These are phyloP conservation scores for Coprinopsis sp. DNA, from an alignment of 768 basidiomycete genomes.

Conservation along the genomic window DNA sequence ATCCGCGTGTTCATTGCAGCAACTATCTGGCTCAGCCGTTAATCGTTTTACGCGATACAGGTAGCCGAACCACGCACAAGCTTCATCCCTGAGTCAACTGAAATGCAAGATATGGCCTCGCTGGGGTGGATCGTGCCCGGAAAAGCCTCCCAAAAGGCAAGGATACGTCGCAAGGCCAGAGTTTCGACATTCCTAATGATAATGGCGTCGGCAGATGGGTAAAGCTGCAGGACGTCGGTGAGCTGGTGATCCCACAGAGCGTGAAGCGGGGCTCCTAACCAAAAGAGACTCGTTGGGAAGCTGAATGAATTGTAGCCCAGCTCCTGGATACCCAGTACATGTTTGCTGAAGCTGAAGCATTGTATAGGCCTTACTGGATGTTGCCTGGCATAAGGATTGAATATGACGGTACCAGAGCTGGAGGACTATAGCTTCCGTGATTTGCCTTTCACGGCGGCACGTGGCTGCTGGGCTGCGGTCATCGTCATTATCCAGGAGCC, in stretches of 20 bases:
- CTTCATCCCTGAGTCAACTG: conserved; percentile 77
- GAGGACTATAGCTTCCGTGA: no score
- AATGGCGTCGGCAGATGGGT: conserved; percentile 66
- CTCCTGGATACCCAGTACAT: conserved; percentile 46
- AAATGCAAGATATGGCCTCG: conserved; percentile 52
- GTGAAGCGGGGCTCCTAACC: conserved; percentile 36
- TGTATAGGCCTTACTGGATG: conserved; percentile 8
- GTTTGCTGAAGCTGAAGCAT: conserved; percentile 40
- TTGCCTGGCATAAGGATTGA: background rate
- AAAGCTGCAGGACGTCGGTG: conserved; percentile 43
- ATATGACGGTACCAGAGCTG: no score
- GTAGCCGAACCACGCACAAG: conserved; percentile 50
- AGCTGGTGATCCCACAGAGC: conserved; percentile 1
- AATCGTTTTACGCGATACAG: background rate
- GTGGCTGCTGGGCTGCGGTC: no score
- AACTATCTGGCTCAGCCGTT: conserved; percentile 48
- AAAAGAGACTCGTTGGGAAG: conserved; percentile 54
- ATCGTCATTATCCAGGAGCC: no score
- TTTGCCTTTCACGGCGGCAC: no score
- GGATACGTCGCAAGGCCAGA: conserved; percentile 60
- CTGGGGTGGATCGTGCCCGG: conserved; percentile 46
- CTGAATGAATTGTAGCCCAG: conserved; percentile 51
- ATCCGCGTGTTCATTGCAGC: conserved; percentile 65
- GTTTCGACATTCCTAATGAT: conserved; percentile 68
- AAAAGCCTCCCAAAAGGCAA: conserved; percentile 80